Conservation (phyloP, 2,329 filamentous ascomycete species). For the Cladophialophora immunda region DNA sequence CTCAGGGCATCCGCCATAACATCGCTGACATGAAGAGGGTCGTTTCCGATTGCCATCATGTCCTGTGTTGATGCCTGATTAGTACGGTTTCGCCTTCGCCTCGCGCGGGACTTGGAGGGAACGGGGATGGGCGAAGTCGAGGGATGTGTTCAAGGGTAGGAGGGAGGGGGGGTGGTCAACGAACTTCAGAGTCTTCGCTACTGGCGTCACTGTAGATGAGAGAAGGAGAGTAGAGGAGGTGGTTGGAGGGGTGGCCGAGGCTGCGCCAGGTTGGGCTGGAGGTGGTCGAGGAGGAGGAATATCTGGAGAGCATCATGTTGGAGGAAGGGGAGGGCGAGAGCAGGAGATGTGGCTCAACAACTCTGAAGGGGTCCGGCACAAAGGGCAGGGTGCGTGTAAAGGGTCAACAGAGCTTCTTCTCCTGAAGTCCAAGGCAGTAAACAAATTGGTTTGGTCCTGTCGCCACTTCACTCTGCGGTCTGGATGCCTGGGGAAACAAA, state of each 20-base stretch:
- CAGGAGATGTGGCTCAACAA: constrained; percentile 6
- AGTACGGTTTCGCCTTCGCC: constrained; percentile 14
- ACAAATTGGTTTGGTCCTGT: constrained; percentile 5
- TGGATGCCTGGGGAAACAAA: constrained; percentile 30
- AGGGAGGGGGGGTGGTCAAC: constrained; percentile 5
- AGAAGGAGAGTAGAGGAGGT: constrained; percentile 35
- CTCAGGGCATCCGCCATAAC: constrained; percentile 39
- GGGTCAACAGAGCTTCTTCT: constrained; percentile 12
- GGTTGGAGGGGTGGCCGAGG: constrained; percentile 29
- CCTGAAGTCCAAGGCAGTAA: constrained; percentile 8
- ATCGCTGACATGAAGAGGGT: constrained; percentile 38
- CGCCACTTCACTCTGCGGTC: constrained; percentile 13
- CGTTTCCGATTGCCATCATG: constrained; percentile 37
- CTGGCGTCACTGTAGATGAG: constrained; percentile 39
- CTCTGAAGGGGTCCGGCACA: constrained; percentile 27
- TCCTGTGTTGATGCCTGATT: constrained; percentile 37
- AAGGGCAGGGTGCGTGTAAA: constrained; percentile 7
- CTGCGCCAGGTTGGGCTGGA: constrained; percentile 22
- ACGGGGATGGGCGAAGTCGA: neutral
- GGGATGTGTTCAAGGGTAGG: neutral
- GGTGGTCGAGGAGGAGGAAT: constrained; percentile 26
- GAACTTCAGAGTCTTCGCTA: constrained; percentile 36
- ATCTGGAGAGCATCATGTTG: constrained; percentile 31
- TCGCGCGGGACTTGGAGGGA: constrained; percentile 4
- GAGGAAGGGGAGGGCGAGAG: neutral